These are phyloP conservation scores for Trichoderma koningiopsis DNA, from an alignment of 2,329 filamentous ascomycete species.

Conservation along the genomic window DNA sequence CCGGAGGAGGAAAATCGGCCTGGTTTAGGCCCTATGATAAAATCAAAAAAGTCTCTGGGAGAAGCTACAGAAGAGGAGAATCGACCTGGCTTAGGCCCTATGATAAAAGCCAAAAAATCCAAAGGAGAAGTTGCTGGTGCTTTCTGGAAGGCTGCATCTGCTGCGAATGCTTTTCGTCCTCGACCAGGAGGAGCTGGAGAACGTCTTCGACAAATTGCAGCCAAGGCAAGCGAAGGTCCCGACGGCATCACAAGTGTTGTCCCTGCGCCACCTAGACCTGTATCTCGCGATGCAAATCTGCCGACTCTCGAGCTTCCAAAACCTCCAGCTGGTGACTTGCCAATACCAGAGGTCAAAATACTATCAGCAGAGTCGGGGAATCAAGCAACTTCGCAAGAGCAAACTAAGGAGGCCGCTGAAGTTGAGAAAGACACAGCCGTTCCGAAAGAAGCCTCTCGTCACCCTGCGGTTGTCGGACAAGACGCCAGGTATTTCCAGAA, in stretches of 20 bases:
- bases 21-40: slow-evolving; percentile 88
- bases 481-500: slow-evolving; percentile 76
- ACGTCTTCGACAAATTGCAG: slow-evolving; percentile 66
- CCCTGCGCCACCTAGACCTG: slow-evolving; percentile 67
- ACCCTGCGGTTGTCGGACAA: slow-evolving; percentile 68
- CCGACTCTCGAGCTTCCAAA: slow-evolving; percentile 36
- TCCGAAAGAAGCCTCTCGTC: slow-evolving; percentile 54
- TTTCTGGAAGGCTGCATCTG: slow-evolving; percentile 72
- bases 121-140: slow-evolving; percentile 72
- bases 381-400: slow-evolving; percentile 44
- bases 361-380: slow-evolving; percentile 51
- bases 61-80: slow-evolving; percentile 40
- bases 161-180: slow-evolving; percentile 71
- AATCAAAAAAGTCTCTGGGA: slow-evolving; percentile 46
- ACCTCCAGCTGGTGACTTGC: slow-evolving; percentile 39
- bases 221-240: slow-evolving; percentile 65
- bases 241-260: slow-evolving; percentile 91
- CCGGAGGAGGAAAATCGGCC: slow-evolving; percentile 57
- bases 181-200: slow-evolving; percentile 85
- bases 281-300: slow-evolving; percentile 40
- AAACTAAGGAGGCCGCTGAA: slow-evolving; percentile 32
- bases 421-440: slow-evolving; percentile 34
- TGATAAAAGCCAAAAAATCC: slow-evolving; percentile 81
- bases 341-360: slow-evolving; percentile 61
- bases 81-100: slow-evolving; percentile 79